Evolutionary conservation across 805 yeast genomes (phyloP), one percentile per base, ranked within the genome.

Genomic region (Grigorovia yakushimaensis): DNA sequence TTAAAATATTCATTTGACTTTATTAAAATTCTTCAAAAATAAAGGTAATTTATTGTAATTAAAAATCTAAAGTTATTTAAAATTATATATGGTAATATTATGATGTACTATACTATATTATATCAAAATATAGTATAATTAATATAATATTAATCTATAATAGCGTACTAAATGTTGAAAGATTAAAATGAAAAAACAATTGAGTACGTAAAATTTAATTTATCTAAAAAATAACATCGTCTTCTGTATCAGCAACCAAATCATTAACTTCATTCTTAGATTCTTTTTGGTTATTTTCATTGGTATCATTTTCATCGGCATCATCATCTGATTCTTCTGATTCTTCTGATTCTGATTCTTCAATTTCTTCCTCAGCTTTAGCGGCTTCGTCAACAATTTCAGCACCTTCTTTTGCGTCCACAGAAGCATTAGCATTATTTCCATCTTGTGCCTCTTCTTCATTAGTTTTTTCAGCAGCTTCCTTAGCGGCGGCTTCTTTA

Each of bases 221-320:
- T 24, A 8, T 3, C 44, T 53, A 73, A 52, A 73, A 73, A 43
- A 73, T 73, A 41, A 73, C 74, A 52, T 71, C 76, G 5, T 72
- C 76, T 54, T 72, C 76, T 42, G 62, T 65, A 43, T 66, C 70
- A 23, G 68, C 69, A 41, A 67, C 63, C 33, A 72, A 47, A 46
- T 63, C 54, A 5, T 50, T 54, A 27, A 49, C 50, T 44, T 49
- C 54, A 24, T 47, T 49, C 20, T 47, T 42, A 30, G 50, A 46
- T 15, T 44, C 50, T 22, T 43, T 45, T 19, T 49, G 52, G 39
- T 51, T 55, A 17, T 52, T 45, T 43, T 53, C 43, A 27, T 27
- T 27, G 13, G 33, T 27, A 27, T 27, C 33, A 27, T 27, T 4
- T 27, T 27, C 33, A 5, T 27, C 15, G 13, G 9, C 33, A 27